Evolutionary conservation across 495 filamentous ascomycete species (phyloP), one percentile per base, ranked within the genome.

Genomic region (Darksidea phi): DNA sequence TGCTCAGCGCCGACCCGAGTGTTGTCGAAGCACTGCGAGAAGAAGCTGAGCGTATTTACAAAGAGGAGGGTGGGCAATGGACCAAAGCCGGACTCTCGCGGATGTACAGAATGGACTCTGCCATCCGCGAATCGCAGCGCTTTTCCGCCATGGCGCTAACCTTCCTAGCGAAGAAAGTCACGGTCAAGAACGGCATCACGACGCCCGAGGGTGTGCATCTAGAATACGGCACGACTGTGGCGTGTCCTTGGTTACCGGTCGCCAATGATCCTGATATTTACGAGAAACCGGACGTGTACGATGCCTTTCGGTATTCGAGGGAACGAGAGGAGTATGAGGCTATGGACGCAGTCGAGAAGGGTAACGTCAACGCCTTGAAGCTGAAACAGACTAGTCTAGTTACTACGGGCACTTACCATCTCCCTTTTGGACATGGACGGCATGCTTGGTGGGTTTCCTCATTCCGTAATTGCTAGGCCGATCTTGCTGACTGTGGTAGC

Each of bases 401-500:
- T 15, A 43, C 41, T 4, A 43, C 41, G 41, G 18, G 41, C 41
- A 20, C 5, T 20, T n/a, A 43, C 6, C 41, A 43, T 13, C 18
- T 43, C 15, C 41, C 41, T 4, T 43, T 43, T 43, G 41, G 41
- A 3, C 41, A 43, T 20, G 41, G 41, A 3, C 13, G 41, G 41
- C 41, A 43, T 20, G 41, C 41, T 15, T 43, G 41, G 41, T 43
- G 41, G 15, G 41, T 43, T 6, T 13, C 15, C 12, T 48, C 17
- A 18, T 20, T 48, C 11, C 37, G 4, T 32, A 10, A 4, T 32
- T 32, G 28, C 3, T 32, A 10, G 3, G 28, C 10, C 10, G 28
- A 32, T 10, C 28, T 32, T 32, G 54, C 54, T 48, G 37, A 48
- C 37, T 5, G 53, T 2, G 45, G n/a, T 47, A 43, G 54, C 20